phyloP scores from a whole-genome alignment of 805 yeast species.

The Debaryomyces maramus region DNA sequence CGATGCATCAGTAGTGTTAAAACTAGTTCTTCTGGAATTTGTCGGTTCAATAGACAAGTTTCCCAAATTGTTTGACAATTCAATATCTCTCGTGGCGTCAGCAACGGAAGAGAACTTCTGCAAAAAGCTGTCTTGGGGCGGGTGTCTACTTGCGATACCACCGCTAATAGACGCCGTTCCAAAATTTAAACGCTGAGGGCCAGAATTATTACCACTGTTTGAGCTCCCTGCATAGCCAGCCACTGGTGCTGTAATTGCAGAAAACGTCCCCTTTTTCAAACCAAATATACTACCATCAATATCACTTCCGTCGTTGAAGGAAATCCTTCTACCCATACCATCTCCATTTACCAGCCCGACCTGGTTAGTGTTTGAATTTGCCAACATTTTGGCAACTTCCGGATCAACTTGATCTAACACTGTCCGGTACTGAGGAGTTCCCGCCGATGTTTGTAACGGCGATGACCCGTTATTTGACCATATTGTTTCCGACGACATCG shows the following conservation, averaged over 20 bases:
- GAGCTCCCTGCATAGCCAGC: slow-evolving; percentile 19
- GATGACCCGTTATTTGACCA: slow-evolving; percentile 37
- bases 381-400: slow-evolving; percentile 36
- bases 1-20: slow-evolving; percentile 30
- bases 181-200: slow-evolving; percentile 34
- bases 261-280: slow-evolving; percentile 47
- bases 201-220: slow-evolving; percentile 11
- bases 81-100: slow-evolving; percentile 69
- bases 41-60: slow-evolving; percentile 30
- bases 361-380: slow-evolving; percentile 9
- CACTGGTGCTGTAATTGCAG: slow-evolving; percentile 48
- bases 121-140: slow-evolving; percentile 51
- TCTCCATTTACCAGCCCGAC: slow-evolving; percentile 6
- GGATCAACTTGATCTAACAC: slow-evolving; percentile 44
- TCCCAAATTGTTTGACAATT: slow-evolving; percentile 47
- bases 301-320: slow-evolving; percentile 45
- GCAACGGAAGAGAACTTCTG: slow-evolving; percentile 66
- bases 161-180: slow-evolving; percentile 66
- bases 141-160: slow-evolving; percentile 49
- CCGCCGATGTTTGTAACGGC: slow-evolving; percentile 13
- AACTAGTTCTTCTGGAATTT: slow-evolving; percentile 51
- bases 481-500: slow-evolving; percentile 43
- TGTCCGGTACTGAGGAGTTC: slow-evolving; percentile 26
- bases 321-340: slow-evolving; percentile 34
- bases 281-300: slow-evolving; percentile 45